A percentile compares a stretch with the other conserved stretches of the same genome.
Conservation (phyloP, 768 basidiomycete species). For the Podaxis sp. region DNA sequence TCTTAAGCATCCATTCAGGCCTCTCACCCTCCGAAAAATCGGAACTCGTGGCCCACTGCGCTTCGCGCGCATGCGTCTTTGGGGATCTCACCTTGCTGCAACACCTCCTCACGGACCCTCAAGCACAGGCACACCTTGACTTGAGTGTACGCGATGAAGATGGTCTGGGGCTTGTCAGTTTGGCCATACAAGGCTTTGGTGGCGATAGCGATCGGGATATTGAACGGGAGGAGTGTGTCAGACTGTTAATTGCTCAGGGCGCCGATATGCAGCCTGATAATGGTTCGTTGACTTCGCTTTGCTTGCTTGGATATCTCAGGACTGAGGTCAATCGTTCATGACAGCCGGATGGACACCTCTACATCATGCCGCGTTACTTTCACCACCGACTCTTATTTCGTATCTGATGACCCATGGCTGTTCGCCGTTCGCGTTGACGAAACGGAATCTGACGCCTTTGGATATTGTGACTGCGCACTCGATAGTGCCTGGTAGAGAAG, state of each 20-base stretch:
- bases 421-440: conserved; percentile 75
- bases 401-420: conserved; percentile 92
- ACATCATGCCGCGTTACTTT: conserved; percentile 85
- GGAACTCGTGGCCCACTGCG: conserved; percentile 70
- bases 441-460: conserved; percentile 77
- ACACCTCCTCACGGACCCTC: conserved; percentile 66
- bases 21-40: conserved; percentile 66
- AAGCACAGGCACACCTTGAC: conserved; percentile 66
- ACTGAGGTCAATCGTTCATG: conserved; percentile 2
- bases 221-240: conserved; percentile 88
- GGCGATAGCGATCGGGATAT: conserved; percentile 80
- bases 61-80: conserved; percentile 75
- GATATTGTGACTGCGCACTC: conserved; percentile 89
- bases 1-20: conserved; percentile 66
- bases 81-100: conserved; percentile 72
- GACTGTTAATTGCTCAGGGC: conserved; percentile 76
- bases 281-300: conserved; percentile 40
- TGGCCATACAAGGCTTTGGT: conserved; percentile 79
- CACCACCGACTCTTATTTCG: conserved; percentile 88
- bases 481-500: conserved; percentile 76
- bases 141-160: conserved; percentile 79
- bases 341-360: conserved; percentile 94
- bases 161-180: conserved; percentile 76
- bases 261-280: conserved; percentile 68
- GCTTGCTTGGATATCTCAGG: conserved; percentile 8